Base-by-base conservation (phyloP, 2,329 filamentous ascomycete species). In the Talaromyces rugulosus region DNA sequence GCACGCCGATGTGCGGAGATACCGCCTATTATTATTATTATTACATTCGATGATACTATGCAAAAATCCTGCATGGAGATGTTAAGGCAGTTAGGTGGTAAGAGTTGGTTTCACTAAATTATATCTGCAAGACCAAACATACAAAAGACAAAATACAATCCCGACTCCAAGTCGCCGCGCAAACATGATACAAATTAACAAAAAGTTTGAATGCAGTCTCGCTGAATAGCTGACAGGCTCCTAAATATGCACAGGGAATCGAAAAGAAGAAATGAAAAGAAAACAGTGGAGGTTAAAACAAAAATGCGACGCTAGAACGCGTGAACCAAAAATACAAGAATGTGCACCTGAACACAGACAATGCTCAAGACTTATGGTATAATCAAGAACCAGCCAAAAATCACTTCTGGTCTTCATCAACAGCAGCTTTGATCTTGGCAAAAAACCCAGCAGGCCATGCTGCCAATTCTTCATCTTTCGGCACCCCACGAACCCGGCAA, bases 401-500 rank as follows among this genome's bases (percentile, higher is more conserved):
- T 55, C 56, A 61, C 40, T 52, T 60, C 28, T 72, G 71, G 64
- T 78, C 77, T 67, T 77, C 76, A 71, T 80, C 77, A 61, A 80
- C 66, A 2, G 78, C 78, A 61, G 77, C 73, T 69, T 77, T 78
- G 62, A 81, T 76, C 67, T 80, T 81, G 42, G 77, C 76, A 64
- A 80, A 80, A 63, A 81, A 80, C 12, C 78, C 78, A 23, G 75
- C 75, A 0, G 79, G 80, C 80, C 80, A 82, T 36, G 71, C 75
- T 31, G 75, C 74, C 64, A 82, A 65, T 69, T 88, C 86, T 62
- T 85, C 83, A 40, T 85, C 82, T 16, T 76, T 82, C 2, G 85
- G 85, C 5, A 83, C 70, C 4, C 82, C 80, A 63, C 81, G 82
- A 28, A 83, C 82, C 33, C 81, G 76, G 69, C 85, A 87, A 65